Conservation (phyloP, 2,329 filamentous ascomycete species). For the Talaromyces rugulosus region DNA sequence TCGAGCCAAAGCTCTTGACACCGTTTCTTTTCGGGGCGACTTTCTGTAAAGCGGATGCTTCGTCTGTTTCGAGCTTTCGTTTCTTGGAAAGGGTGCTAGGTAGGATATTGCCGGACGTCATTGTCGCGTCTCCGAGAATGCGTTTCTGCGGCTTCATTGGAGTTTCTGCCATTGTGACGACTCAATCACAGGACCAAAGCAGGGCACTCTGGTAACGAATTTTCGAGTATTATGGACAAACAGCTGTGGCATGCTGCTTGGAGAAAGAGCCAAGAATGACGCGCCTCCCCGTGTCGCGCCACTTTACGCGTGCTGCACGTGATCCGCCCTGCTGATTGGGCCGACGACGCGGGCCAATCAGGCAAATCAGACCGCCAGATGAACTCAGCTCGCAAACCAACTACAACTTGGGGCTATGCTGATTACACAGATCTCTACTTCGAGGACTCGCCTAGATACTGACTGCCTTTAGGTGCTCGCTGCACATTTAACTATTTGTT, state of each 20-base stretch:
- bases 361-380: background rate
- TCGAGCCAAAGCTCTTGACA: constrained; percentile 58
- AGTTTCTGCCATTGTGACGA: constrained; percentile 36
- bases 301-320: constrained; percentile 6
- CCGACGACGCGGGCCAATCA: background rate
- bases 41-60: constrained; percentile 50
- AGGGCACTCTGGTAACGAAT: background rate
- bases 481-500: background rate
- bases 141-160: constrained; percentile 61
- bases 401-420: background rate
- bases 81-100: constrained; percentile 63
- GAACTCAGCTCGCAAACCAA: background rate
- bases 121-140: constrained; percentile 65
- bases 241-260: background rate
- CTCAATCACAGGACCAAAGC: background rate
- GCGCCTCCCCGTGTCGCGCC: background rate
- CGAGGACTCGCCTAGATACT: background rate
- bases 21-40: constrained; percentile 58
- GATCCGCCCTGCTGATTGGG: background rate
- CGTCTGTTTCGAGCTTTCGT: constrained; percentile 64
- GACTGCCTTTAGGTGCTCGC: background rate
- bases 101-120: constrained; percentile 58
- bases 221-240: background rate
- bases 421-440: background rate
- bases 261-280: background rate